Conservation (phyloP, 148 eudicot species). For the Simmondsia chinensis region DNA sequence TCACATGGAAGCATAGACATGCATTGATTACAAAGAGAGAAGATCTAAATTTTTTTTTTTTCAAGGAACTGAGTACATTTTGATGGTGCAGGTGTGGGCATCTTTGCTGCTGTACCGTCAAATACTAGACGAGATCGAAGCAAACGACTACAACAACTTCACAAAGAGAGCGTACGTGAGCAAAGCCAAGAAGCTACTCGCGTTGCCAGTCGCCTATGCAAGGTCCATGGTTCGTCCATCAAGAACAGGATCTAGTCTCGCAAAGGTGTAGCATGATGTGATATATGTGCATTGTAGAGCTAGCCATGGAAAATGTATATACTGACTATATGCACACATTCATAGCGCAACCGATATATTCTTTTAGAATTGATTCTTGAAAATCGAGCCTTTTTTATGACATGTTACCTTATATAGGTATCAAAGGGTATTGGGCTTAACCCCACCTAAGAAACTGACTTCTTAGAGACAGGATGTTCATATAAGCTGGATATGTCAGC, state of each 20-base stretch:
- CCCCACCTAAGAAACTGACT: too few species aligned
- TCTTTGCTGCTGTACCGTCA: constrained; percentile 75
- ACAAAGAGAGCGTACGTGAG: constrained; percentile 85
- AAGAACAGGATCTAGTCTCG: constrained; percentile 21
- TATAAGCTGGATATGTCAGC: too few species aligned
- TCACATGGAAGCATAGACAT: neutral
- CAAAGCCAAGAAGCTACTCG: constrained; percentile 73
- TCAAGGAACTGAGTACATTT: too few species aligned
- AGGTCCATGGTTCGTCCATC: constrained; percentile 57
- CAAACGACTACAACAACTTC: constrained; percentile 90
- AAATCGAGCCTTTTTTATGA: too few species aligned
- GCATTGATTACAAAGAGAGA: neutral
- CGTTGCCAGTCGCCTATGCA: constrained; percentile 75
- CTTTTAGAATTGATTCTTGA: neutral
- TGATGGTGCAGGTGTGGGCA: constrained; percentile 78
- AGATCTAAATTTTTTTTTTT: too few species aligned
- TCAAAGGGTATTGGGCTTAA: too few species aligned
- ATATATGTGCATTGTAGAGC: constrained; percentile 12
- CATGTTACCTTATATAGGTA: too few species aligned
- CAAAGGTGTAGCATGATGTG: constrained; percentile 27
- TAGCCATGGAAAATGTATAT: constrained; percentile 7
- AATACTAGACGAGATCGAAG: constrained; percentile 90
- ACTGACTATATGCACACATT: too few species aligned
- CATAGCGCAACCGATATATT: neutral
- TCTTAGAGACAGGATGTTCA: too few species aligned